phyloP scores from a whole-genome alignment of 208 protist species.

The Trypanosoma melophagium region DNA sequence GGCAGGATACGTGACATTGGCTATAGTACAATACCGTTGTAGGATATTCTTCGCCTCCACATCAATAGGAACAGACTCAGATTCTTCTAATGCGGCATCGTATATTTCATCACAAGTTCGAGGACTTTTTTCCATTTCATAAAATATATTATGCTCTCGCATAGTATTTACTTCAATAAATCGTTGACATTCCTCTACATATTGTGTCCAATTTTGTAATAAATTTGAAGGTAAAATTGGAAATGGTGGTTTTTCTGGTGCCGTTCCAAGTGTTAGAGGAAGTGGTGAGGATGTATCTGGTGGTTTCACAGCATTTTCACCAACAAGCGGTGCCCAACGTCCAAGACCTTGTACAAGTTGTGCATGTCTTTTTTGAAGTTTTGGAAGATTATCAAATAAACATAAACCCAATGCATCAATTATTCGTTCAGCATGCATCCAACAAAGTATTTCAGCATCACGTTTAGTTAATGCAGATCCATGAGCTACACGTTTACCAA shows the following conservation, averaged over 20 bases:
- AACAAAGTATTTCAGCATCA: constrained; percentile 83
- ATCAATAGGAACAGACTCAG: constrained; percentile 42
- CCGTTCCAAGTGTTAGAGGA: constrained; percentile 23
- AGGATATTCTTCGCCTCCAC: constrained; percentile 44
- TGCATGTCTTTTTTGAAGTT: constrained; percentile 73
- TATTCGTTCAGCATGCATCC: constrained; percentile 89
- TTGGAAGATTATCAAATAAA: constrained; percentile 83
- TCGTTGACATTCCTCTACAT: constrained; percentile 54
- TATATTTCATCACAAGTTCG: constrained; percentile 61
- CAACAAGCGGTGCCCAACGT: constrained; percentile 33
- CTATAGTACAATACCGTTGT: constrained; percentile 43
- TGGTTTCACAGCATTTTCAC: constrained; percentile 13
- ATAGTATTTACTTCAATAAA: constrained; percentile 58
- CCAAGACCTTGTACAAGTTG: constrained; percentile 40
- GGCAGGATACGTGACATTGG: constrained; percentile 25
- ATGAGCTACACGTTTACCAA: constrained; percentile 28
- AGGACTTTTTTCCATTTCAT: constrained; percentile 57
- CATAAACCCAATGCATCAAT: constrained; percentile 68
- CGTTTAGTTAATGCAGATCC: constrained; percentile 65
- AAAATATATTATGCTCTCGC: constrained; percentile 49
- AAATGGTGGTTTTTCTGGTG: constrained; percentile 23
- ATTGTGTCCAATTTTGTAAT: constrained; percentile 48
- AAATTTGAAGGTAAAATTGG: constrained; percentile 21
- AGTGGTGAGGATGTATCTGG: constrained; percentile 28
- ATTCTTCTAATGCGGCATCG: constrained; percentile 63